Conservation (phyloP, 805 yeast species). For the Wickerhamiella azyma region DNA sequence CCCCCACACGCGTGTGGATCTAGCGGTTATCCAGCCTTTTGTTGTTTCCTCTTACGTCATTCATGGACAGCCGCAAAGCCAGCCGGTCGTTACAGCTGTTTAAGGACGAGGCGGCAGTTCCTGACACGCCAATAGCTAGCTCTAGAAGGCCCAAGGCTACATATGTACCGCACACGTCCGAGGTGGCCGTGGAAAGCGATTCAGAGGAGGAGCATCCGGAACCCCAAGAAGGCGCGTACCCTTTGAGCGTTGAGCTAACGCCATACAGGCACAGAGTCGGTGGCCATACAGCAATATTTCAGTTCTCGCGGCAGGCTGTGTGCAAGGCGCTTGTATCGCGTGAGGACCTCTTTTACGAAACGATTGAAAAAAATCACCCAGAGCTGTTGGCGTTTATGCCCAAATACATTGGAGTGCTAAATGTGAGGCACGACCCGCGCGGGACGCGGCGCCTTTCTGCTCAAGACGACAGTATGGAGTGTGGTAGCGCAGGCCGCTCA, state of each 20-base stretch:
- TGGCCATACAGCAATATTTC: slow-evolving; percentile 93
- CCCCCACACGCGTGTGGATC: too few species aligned
- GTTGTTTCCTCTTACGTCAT: slow-evolving; percentile 4
- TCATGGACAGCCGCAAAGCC: slow-evolving; percentile 24
- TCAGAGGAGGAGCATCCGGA: slow-evolving; percentile 12
- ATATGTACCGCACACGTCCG: slow-evolving; percentile 19
- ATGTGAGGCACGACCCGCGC: slow-evolving; percentile 58
- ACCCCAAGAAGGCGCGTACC: slow-evolving; percentile 17
- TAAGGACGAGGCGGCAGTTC: slow-evolving; percentile 18
- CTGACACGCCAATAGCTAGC: slow-evolving; percentile 15
- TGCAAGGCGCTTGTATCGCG: slow-evolving; percentile 85
- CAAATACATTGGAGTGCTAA: slow-evolving; percentile 80
- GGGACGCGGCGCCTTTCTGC: slow-evolving; percentile 3
- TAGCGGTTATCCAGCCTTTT: neutral
- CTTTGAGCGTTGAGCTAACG: slow-evolving; percentile 68
- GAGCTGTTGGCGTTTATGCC: slow-evolving; percentile 82
- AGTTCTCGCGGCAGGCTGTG: slow-evolving; percentile 81
- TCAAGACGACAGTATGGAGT: neutral
- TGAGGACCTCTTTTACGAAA: slow-evolving; percentile 86
- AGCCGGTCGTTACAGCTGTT: slow-evolving; percentile 28
- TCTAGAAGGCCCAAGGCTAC: slow-evolving; percentile 15
- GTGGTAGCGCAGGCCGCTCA: slow-evolving; percentile 6
- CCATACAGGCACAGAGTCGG: slow-evolving; percentile 94
- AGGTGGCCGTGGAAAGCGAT: slow-evolving; percentile 11
- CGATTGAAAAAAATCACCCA: slow-evolving; percentile 63